Evolutionary conservation across 257 asterid species (phyloP).

Genomic region (Gentiana dahurica): DNA sequence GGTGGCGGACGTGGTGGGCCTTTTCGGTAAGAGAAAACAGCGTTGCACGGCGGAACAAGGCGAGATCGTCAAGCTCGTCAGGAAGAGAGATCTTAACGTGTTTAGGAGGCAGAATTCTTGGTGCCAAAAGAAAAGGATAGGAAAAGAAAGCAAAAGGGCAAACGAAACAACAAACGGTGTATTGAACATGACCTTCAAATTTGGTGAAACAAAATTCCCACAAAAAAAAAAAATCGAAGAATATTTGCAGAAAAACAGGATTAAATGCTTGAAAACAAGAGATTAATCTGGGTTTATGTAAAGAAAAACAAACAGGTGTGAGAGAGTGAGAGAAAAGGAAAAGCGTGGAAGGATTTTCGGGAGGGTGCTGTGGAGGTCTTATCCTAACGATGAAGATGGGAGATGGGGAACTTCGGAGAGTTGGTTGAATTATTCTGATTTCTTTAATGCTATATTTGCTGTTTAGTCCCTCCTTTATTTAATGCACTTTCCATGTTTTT

Average conservation of each 20-base stretch:
- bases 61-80: conserved; percentile 61
- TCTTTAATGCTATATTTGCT: too few relatives aligned
- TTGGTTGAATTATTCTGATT: too few relatives aligned
- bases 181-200: conserved; percentile 31
- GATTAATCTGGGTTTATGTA: neutral
- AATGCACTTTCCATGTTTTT: too few relatives aligned
- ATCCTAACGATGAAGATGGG: neutral
- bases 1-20: neutral
- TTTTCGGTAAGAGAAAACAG: conserved; percentile 16
- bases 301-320: neutral
- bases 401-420: too few relatives aligned
- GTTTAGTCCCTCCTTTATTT: too few relatives aligned
- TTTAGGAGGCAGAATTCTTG: conserved; percentile 31
- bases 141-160: conserved; percentile 37
- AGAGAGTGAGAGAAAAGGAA: neutral
- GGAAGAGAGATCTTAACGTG: conserved; percentile 29
- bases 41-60: conserved; percentile 57
- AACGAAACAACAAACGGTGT: conserved; percentile 32
- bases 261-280: too few relatives aligned
- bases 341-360: neutral
- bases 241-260: too few relatives aligned
- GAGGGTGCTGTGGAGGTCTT: conserved; percentile 1
- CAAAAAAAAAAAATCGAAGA: neutral
- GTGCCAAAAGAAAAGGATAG: conserved; percentile 39
- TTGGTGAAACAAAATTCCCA: neutral